Evolutionary conservation across 805 yeast species (phyloP).

Genomic region (Monosporozyma aerobia): DNA sequence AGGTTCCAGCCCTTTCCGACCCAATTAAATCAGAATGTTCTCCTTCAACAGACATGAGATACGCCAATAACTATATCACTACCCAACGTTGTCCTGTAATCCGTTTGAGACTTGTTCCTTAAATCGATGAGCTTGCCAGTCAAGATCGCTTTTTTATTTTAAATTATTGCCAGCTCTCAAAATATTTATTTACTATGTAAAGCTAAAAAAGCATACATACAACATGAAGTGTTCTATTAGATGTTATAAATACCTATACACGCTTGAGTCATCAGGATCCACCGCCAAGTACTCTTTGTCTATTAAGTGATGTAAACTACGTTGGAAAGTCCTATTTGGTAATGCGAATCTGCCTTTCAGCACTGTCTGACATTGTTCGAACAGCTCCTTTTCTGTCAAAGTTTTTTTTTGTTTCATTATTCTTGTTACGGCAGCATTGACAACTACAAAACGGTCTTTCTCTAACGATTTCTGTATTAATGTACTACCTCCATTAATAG

Average conservation of each 20-base stretch:
- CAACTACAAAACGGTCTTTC: conserved; percentile 55
- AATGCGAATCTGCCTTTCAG: conserved; percentile 60
- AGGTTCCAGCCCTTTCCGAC: not conserved
- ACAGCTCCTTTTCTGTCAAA: conserved; percentile 52
- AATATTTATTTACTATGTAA: not conserved
- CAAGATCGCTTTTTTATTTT: not conserved
- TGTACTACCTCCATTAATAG: not conserved
- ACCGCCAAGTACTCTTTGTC: conserved; percentile 77
- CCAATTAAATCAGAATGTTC: not conserved
- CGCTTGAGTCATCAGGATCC: conserved; percentile 44
- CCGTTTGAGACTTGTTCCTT: not conserved
- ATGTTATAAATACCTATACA: conserved; percentile 7
- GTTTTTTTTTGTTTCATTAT: conserved; percentile 71
- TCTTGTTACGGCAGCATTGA: conserved; percentile 82
- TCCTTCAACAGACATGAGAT: not conserved
- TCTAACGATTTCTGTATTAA: conserved; percentile 29
- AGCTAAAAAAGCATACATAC: not conserved
- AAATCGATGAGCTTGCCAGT: not conserved
- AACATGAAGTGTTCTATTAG: not conserved
- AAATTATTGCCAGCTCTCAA: not conserved
- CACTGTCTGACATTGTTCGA: conserved; percentile 56
- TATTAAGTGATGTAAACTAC: conserved; percentile 61
- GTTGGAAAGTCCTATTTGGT: conserved; percentile 55
- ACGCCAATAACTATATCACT: not conserved
- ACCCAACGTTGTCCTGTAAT: not conserved